Conservation (phyloP, 345 rosid genomes). For the Turnera subulata region DNA sequence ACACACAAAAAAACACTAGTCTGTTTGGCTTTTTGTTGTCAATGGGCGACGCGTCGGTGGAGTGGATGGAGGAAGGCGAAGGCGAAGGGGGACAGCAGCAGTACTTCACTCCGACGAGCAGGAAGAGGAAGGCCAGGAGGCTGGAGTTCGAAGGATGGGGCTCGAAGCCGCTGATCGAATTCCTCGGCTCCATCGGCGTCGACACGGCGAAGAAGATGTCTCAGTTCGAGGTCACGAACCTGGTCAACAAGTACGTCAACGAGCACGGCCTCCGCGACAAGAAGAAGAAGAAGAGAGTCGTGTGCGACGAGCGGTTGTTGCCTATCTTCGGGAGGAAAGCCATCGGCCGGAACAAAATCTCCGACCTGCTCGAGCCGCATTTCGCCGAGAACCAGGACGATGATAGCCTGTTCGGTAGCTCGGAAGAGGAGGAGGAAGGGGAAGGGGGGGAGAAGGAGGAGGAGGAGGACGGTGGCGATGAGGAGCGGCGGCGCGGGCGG, state of each 20-base stretch:
- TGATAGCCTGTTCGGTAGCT: slow-evolving; percentile 34
- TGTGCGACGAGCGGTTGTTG: slow-evolving; percentile 47
- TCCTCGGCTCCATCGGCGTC: slow-evolving; percentile 50
- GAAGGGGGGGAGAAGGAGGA: too few relatives aligned
- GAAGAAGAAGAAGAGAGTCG: slow-evolving; percentile 49
- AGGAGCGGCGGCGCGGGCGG: too few relatives aligned
- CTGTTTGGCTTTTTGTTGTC: too few relatives aligned
- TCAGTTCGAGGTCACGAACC: slow-evolving; percentile 40
- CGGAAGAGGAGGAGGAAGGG: slow-evolving; percentile 37
- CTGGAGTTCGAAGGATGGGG: slow-evolving; percentile 68
- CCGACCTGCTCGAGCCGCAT: slow-evolving; percentile 55
- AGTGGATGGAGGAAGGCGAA: slow-evolving; percentile 44
- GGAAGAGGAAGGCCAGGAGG: slow-evolving; percentile 34
- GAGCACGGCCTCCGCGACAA: slow-evolving; percentile 41
- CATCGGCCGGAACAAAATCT: slow-evolving; percentile 39
- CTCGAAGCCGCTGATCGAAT: slow-evolving; percentile 58
- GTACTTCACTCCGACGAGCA: slow-evolving; percentile 37
- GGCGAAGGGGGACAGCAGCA: too few relatives aligned
- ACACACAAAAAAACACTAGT: too few relatives aligned
- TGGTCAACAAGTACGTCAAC: slow-evolving; percentile 43
- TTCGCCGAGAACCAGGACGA: slow-evolving; percentile 61
- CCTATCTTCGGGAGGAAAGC: slow-evolving; percentile 60
- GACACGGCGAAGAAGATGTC: slow-evolving; percentile 44
- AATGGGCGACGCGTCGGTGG: neutral
- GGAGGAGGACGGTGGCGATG: slow-evolving; percentile 21